Percentiles rank a stretch among this genome's conserved stretches.
phyloP scores from a whole-genome alignment of 768 basidiomycete species.

The Russula sp. region DNA sequence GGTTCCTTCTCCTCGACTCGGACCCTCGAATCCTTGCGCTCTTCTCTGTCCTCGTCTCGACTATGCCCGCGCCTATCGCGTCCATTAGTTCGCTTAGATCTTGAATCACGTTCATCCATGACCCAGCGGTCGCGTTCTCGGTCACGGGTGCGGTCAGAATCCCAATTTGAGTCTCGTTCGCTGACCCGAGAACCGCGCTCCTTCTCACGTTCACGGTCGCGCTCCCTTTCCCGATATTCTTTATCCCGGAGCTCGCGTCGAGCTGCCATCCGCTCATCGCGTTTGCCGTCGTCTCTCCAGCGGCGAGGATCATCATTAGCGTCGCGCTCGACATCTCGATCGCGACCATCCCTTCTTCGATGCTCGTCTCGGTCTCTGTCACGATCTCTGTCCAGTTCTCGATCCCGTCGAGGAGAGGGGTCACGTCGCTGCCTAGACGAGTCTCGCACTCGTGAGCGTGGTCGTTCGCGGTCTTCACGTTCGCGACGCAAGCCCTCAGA shows the following conservation, averaged over 20 bases:
- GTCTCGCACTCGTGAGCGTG: slow-evolving; percentile 57
- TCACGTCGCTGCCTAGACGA: slow-evolving; percentile 57
- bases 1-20: slow-evolving; percentile 73
- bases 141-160: slow-evolving; percentile 26
- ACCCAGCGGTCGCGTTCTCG: slow-evolving; percentile 46
- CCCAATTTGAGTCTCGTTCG: slow-evolving; percentile 21
- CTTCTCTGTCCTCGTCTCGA: slow-evolving; percentile 38
- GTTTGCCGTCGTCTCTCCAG: slow-evolving; percentile 78
- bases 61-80: slow-evolving; percentile 55
- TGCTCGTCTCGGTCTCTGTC: slow-evolving; percentile 30
- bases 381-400: slow-evolving; percentile 30
- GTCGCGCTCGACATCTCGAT: slow-evolving; percentile 40
- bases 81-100: slow-evolving; percentile 49
- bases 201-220: slow-evolving; percentile 38
- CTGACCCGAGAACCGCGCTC: slow-evolving; percentile 33
- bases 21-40: slow-evolving; percentile 46
- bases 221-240: slow-evolving; percentile 33
- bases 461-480: slow-evolving; percentile 56
- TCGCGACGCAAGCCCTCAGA: slow-evolving; percentile 48
- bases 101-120: slow-evolving; percentile 63
- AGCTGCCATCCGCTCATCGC: slow-evolving; percentile 65
- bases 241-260: slow-evolving; percentile 45
- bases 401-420: slow-evolving; percentile 36
- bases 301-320: slow-evolving; percentile 63
- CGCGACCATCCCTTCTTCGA: slow-evolving; percentile 37